Conservation (phyloP, 495 filamentous ascomycete genomes). For the Aspergillus kassunensis region DNA sequence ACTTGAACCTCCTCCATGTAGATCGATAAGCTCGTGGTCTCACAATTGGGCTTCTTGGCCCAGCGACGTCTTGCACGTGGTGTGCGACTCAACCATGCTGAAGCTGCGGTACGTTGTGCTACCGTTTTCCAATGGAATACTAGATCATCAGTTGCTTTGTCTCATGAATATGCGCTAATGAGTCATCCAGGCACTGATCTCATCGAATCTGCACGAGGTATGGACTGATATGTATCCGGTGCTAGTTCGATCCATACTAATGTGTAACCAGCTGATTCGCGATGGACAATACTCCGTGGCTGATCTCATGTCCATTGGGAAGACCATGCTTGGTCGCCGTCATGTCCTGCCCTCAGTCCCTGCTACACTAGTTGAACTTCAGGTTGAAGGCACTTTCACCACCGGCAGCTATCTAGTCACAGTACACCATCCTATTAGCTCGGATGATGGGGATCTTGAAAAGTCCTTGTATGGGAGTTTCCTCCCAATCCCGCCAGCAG, state of each 20-base stretch:
- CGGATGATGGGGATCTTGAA: conserved; percentile 81
- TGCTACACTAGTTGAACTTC: conserved; percentile 71
- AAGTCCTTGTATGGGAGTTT: conserved; percentile 90
- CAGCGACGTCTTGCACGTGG: conserved; percentile 87
- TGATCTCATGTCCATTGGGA: conserved; percentile 87
- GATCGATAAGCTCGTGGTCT: conserved; percentile 96
- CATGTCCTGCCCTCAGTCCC: conserved; percentile 86
- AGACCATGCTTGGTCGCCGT: conserved; percentile 88
- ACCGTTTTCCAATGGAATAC: background rate
- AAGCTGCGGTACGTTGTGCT: conserved; percentile 66
- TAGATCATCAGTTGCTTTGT: background rate
- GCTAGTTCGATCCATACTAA: background rate
- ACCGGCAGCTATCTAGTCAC: conserved; percentile 93
- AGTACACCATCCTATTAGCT: conserved; percentile 83
- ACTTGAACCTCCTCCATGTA: conserved; percentile 27
- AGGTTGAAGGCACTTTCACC: conserved; percentile 92
- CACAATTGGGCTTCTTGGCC: conserved; percentile 82
- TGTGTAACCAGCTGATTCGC: conserved; percentile 66
- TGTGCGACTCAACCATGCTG: conserved; percentile 83
- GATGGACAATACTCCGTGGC: conserved; percentile 92
- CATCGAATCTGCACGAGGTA: conserved; percentile 86
- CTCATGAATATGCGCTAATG: conserved; percentile 6
- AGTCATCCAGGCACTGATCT: conserved; percentile 70
- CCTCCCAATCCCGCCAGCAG: conserved; percentile 69
- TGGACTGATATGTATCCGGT: conserved; percentile 3